Evolutionary conservation across 2,329 filamentous ascomycete genomes (phyloP).

Genomic region (Exophiala spinifera): DNA sequence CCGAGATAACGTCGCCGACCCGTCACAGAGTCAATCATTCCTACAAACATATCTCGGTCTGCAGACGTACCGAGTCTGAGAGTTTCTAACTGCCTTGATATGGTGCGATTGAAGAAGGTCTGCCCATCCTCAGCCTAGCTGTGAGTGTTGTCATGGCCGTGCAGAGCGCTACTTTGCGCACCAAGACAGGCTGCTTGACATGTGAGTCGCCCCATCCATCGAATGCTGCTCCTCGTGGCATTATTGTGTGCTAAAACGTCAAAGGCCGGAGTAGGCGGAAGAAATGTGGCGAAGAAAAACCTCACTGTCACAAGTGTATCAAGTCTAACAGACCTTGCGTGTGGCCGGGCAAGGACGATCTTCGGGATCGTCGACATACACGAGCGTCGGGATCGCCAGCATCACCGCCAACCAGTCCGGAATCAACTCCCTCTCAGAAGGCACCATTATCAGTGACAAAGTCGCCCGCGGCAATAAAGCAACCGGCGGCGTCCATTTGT

Average conservation of each 20-base stretch:
- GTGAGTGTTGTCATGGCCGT: not conserved
- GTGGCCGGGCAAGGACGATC: constrained; percentile 19
- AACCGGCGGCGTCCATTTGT: constrained; percentile 6
- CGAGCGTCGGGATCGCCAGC: constrained; percentile 9
- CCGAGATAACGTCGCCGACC: too few relatives aligned
- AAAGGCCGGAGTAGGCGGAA: constrained; percentile 13
- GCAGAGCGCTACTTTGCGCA: constrained; percentile 13
- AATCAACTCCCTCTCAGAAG: not conserved
- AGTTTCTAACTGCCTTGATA: too few relatives aligned
- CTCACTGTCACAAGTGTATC: constrained; percentile 16
- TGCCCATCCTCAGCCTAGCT: not conserved
- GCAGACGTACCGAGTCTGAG: too few relatives aligned
- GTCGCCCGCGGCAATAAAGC: not conserved
- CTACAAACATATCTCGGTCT: too few relatives aligned
- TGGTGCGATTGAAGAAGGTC: not conserved
- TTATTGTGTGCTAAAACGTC: not conserved
- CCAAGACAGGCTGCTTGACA: constrained; percentile 21
- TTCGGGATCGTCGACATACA: constrained; percentile 19
- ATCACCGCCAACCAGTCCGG: not conserved
- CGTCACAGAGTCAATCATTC: too few relatives aligned
- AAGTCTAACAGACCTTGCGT: constrained; percentile 20
- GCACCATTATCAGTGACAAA: not conserved
- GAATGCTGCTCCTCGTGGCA: not conserved
- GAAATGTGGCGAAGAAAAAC: constrained; percentile 18
- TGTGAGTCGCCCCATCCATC: constrained; percentile 5